phyloP scores from a whole-genome alignment of 2,329 filamentous ascomycete genomes.

The Phyllosticta paracitricarpa region DNA sequence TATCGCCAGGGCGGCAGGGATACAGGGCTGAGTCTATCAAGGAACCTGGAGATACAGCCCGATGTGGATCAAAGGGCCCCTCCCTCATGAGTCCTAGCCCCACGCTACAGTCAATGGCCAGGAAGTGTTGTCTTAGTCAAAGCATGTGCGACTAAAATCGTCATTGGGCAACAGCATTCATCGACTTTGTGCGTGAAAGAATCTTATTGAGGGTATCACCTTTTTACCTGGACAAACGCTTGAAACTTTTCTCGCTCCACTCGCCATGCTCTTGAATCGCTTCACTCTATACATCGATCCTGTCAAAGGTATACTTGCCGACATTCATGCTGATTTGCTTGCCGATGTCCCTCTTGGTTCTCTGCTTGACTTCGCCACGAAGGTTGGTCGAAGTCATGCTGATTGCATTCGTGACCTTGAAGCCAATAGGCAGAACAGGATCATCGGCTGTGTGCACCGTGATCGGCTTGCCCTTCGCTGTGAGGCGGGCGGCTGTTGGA shows the following conservation, averaged over 20 bases:
- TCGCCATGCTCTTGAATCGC: not conserved
- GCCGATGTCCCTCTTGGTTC: constrained; percentile 64
- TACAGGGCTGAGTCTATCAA: not conserved
- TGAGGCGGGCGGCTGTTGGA: constrained; percentile 18
- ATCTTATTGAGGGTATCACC: not conserved
- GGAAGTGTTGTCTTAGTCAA: not conserved
- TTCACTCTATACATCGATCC: constrained; percentile 38
- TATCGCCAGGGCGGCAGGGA: not conserved
- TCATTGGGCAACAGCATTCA: too few species aligned
- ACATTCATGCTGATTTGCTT: constrained; percentile 70
- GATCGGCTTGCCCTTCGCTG: constrained; percentile 37
- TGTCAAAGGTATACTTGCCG: constrained; percentile 74
- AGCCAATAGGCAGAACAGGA: constrained; percentile 58
- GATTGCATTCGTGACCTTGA: constrained; percentile 49
- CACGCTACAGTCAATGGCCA: not conserved
- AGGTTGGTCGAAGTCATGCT: constrained; percentile 46
- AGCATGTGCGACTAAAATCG: not conserved
- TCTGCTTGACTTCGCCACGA: constrained; percentile 59
- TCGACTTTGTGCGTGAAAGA: not conserved
- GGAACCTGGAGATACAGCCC: too few species aligned
- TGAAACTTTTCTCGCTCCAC: not conserved
- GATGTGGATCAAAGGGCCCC: not conserved
- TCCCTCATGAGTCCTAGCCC: not conserved
- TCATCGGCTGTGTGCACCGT: constrained; percentile 25
- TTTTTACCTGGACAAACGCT: not conserved